Evolutionary conservation across 805 yeast genomes (phyloP), one percentile per base, ranked within the genome.

Genomic region (Yarrowia phangngaensis): DNA sequence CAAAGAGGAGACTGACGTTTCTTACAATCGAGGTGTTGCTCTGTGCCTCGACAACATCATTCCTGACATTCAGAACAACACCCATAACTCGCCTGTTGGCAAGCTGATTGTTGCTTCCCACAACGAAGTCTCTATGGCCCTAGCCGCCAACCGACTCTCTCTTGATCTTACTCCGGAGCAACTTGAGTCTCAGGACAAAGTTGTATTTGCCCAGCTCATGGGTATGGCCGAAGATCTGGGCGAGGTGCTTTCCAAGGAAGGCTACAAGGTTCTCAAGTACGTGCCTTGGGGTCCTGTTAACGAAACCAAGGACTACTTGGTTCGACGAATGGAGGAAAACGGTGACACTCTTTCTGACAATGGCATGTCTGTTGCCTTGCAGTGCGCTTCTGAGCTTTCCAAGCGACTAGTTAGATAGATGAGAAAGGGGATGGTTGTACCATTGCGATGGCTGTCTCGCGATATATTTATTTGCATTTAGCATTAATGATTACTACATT

Each of bases 251-350:
- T 77, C 85, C 51, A 67, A 72, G 30, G 71, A 79, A 36, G 77
- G 83, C 56, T 72, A 76, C 34, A 86, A 86, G 60, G 81, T 89
- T 48, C 81, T 90, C 68, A 90, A 90, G 69, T 89, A 90, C 63
- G 96, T 89, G 54, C 95, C 97, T 13, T 89, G 97, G 97, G 97
- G 97, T 8, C 97, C 97, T 24, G 94, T 95, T 50, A 68, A 78
- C 57, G 97, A 90, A 68, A 88, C 96, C 52, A 87, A 85, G 69
- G 95, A 86, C 58, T 89, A 89, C 63, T 69, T 89, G 53, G 70
- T 81, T 54, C 80, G 97, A 71, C 78, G 97, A 69, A 71, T 89
- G 54, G 96, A 89, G 69, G 97, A 89, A 69, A 89, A 89, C 62
- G 96, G 96, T 17, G 96, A 89, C 66, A 95, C 95, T 8, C 94